Evolutionary conservation across 129 eudicot genomes (phyloP).

Genomic region (Escallonia rubra): DNA sequence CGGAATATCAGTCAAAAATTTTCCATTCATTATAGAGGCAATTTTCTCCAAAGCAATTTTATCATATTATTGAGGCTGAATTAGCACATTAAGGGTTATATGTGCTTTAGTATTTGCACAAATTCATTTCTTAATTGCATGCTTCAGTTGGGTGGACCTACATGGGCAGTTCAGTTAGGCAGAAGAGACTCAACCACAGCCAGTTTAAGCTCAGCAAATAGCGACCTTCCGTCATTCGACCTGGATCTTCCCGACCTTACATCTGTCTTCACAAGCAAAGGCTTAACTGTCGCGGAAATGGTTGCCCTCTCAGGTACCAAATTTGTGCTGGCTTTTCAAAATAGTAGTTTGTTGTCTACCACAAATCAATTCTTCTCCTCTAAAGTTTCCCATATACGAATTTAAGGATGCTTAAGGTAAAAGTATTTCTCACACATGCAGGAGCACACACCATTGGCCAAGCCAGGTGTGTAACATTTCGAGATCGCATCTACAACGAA

Average conservation of each 20-base stretch:
- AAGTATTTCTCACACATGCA: neutral
- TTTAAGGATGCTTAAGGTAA: too few species aligned
- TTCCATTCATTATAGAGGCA: too few species aligned
- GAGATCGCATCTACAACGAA: constrained; percentile 27
- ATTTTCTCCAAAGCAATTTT: too few species aligned
- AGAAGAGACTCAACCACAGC: constrained; percentile 34
- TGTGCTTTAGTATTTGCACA: too few species aligned
- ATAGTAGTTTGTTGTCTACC: too few species aligned
- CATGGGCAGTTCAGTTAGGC: constrained; percentile 29
- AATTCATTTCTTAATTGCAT: neutral
- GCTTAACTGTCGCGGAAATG: constrained; percentile 26
- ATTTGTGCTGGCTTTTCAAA: neutral
- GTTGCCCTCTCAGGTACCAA: constrained; percentile 34
- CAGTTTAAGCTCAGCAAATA: constrained; percentile 20
- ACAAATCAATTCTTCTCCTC: too few species aligned
- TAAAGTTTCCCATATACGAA: too few species aligned
- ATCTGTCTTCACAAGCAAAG: constrained; percentile 29
- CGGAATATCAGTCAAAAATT: too few species aligned
- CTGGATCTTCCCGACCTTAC: constrained; percentile 22
- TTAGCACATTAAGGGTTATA: too few species aligned
- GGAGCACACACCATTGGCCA: constrained; percentile 42
- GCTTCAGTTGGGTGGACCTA: constrained; percentile 26
- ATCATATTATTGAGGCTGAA: too few species aligned
- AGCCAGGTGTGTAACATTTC: constrained; percentile 30
- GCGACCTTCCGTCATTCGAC: constrained; percentile 24